A percentile compares a stretch with the other conserved stretches of the same genome.
Conservation (phyloP, 352 stramenopile genomes). For the Plasmopara muralis region DNA sequence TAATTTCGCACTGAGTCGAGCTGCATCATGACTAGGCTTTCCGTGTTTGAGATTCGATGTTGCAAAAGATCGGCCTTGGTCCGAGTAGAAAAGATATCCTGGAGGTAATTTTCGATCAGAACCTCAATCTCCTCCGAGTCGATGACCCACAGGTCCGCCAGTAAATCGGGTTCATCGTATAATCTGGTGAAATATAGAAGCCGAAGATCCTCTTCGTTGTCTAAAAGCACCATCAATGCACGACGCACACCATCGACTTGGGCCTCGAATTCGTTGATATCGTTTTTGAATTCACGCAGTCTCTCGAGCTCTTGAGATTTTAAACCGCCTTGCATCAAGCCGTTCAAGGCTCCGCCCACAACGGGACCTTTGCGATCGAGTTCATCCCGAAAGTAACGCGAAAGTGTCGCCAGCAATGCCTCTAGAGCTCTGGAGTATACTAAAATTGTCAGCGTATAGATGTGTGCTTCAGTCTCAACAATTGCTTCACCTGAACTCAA, state of each 20-base stretch:
- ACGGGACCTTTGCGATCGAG: slow-evolving; percentile 36
- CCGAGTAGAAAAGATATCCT: slow-evolving; percentile 61
- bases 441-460: slow-evolving; percentile 1
- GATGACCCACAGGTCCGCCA: slow-evolving; percentile 34
- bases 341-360: slow-evolving; percentile 40
- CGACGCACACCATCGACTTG: slow-evolving; percentile 56
- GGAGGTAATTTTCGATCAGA: slow-evolving; percentile 49
- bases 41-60: slow-evolving; percentile 64
- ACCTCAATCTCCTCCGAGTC: slow-evolving; percentile 57
- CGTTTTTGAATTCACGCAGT: slow-evolving; percentile 64
- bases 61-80: slow-evolving; percentile 62
- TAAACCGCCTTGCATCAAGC: slow-evolving; percentile 38
- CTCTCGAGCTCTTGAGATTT: slow-evolving; percentile 48
- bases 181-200: slow-evolving; percentile 52
- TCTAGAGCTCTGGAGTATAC: slow-evolving; percentile 29
- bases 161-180: slow-evolving; percentile 30
- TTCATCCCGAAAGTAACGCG: slow-evolving; percentile 46
- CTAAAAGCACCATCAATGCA: slow-evolving; percentile 55
- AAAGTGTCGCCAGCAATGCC: slow-evolving; percentile 48
- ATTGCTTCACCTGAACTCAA: slow-evolving; percentile 36
- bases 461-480: neutral
- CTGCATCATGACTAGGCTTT: slow-evolving; percentile 68
- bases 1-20: slow-evolving; percentile 66
- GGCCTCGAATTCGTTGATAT: slow-evolving; percentile 66
- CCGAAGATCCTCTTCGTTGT: slow-evolving; percentile 68